Base-by-base conservation (phyloP, 306 rosid species). In the Quercus dentata region DNA sequence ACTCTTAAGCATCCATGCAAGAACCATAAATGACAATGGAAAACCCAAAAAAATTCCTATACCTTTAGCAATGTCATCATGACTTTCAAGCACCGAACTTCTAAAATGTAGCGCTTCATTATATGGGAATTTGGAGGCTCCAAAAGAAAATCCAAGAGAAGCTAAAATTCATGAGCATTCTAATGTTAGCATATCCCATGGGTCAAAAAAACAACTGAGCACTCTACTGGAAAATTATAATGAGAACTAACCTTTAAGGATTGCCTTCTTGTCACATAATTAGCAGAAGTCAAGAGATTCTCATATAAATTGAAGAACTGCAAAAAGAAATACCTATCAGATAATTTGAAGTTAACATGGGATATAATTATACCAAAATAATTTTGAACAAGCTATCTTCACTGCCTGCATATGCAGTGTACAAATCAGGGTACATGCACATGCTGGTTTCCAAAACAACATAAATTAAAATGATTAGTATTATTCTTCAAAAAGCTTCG, bases 261-360 rank as follows among this genome's bases (percentile, higher is more conserved):
- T 76, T 93, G 99, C 82, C 98, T 90, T 84, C 97, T 91, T 74
- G 99, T 95, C 81, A 95, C 99, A 77, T 95, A 95, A 88, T 93
- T 95, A 74, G 98, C 56, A 82, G 99, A 95, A 52, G 87, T 88
- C 91, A 95, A 84, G 76, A 95, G 93, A 46, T 74, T 90, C 84
- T 95, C 99, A 51, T 91, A 95, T 62, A 82, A 85, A 83, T 91
- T 93, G 78, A 95, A 95, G 90, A 95, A 95, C 98, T 95, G 88
- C 38, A 86, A 87, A 54, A 86, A 59, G n/a, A 73, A 76, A n/a
- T 6, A 79, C 79, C 63, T 74, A 75, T 88, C 67, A 90, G 91
- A 82, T 75, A 74, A 81, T 56, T 58, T 69, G 54, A 79, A 51
- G 41, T 78, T 75, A 71, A 77, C 27, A 83, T 11, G 77, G 78